These are phyloP conservation scores for Sarocladium kiliense DNA, from an alignment of 2,329 filamentous ascomycete species.

Conservation along the genomic window DNA sequence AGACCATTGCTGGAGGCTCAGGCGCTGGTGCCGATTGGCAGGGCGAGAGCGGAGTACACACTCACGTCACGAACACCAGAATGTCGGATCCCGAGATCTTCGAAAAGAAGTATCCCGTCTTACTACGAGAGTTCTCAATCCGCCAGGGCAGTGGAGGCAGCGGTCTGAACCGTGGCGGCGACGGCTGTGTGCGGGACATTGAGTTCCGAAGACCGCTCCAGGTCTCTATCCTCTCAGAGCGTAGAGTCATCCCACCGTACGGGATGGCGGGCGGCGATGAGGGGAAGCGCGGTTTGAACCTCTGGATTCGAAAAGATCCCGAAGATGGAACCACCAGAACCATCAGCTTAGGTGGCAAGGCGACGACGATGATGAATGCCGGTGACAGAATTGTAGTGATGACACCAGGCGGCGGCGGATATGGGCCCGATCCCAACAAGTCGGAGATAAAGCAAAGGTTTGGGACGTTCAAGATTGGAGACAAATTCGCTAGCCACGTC, in stretches of 20 bases:
- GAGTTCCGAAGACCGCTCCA: constrained; percentile 72
- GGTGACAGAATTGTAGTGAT: too few species aligned
- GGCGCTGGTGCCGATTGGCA: constrained; percentile 69
- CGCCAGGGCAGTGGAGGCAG: constrained; percentile 48
- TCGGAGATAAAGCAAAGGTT: too few species aligned
- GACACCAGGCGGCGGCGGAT: too few species aligned
- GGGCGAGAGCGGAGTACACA: constrained; percentile 68
- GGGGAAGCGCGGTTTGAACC: constrained; percentile 60
- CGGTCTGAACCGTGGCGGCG: constrained; percentile 64
- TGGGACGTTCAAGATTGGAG: too few species aligned
- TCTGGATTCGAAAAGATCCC: constrained; percentile 47
- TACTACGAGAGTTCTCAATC: constrained; percentile 63
- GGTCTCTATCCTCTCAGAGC: constrained; percentile 71
- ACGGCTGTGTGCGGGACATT: constrained; percentile 71
- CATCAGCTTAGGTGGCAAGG: too few species aligned
- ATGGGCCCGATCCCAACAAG: too few species aligned
- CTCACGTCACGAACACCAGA: constrained; percentile 78
- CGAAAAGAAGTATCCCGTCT: constrained; percentile 62
- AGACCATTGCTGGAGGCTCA: constrained; percentile 72
- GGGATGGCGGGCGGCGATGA: constrained; percentile 65
- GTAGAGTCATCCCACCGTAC: constrained; percentile 71
- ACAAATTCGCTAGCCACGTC: too few species aligned
- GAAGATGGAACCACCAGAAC: constrained; percentile 23
- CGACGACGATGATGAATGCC: too few species aligned
- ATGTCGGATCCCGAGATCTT: constrained; percentile 76